A percentile compares a stretch with the other conserved stretches of the same genome.
Evolutionary conservation across 2,329 filamentous ascomycete genomes (phyloP).

Genomic region (Aspergillus puulaauensis): DNA sequence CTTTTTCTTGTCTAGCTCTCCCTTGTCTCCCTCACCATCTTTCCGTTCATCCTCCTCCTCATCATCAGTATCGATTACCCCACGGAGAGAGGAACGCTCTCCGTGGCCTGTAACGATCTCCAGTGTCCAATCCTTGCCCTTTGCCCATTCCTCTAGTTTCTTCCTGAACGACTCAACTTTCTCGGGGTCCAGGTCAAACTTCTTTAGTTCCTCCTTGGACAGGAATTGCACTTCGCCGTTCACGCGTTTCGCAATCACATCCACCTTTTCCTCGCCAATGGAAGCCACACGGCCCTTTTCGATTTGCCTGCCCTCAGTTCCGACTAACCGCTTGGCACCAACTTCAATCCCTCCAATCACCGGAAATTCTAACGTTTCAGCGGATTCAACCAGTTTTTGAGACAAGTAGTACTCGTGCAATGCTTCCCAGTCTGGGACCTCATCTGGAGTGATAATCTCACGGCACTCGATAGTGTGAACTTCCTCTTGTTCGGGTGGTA

Average conservation of each 20-base stretch:
- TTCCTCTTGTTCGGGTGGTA: slow-evolving; percentile 73
- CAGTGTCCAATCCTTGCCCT: slow-evolving; percentile 73
- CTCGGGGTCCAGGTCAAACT: slow-evolving; percentile 64
- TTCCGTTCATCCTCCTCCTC: slow-evolving; percentile 46
- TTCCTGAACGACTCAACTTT: slow-evolving; percentile 68
- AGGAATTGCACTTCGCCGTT: slow-evolving; percentile 63
- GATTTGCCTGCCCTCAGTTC: slow-evolving; percentile 55
- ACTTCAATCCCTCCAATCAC: slow-evolving; percentile 60
- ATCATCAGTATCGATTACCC: slow-evolving; percentile 63
- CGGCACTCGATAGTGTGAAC: slow-evolving; percentile 76
- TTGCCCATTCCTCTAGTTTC: slow-evolving; percentile 67
- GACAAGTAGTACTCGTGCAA: slow-evolving; percentile 34
- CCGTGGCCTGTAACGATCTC: slow-evolving; percentile 72
- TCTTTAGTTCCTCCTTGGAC: slow-evolving; percentile 66
- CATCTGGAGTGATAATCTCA: slow-evolving; percentile 63
- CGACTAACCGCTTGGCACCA: slow-evolving; percentile 57
- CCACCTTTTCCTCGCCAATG: slow-evolving; percentile 49
- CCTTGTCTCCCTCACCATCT: slow-evolving; percentile 21
- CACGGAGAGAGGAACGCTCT: slow-evolving; percentile 63
- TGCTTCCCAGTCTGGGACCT: slow-evolving; percentile 49
- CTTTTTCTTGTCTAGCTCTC: slow-evolving; percentile 14
- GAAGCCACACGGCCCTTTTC: slow-evolving; percentile 58
- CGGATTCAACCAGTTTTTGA: slow-evolving; percentile 34
- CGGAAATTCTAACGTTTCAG: slow-evolving; percentile 29
- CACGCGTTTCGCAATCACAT: slow-evolving; percentile 55